These are phyloP conservation scores for Amanita muscaria DNA, from an alignment of 768 basidiomycete genomes.

Conservation along the genomic window DNA sequence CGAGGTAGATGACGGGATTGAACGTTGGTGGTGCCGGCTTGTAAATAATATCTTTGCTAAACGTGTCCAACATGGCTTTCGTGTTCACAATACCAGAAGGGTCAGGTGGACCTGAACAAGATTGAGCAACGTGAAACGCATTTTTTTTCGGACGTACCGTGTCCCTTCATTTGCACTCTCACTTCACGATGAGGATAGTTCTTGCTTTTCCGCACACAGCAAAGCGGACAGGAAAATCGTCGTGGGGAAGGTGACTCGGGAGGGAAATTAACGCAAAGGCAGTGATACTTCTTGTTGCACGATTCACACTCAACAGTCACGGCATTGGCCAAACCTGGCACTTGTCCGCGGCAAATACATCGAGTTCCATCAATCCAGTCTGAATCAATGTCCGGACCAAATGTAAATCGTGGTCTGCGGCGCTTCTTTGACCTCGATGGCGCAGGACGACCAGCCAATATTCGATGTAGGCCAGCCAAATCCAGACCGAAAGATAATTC, in stretches of 20 bases:
- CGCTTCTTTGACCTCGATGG: slow-evolving; percentile 48
- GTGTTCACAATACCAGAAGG: slow-evolving; percentile 53
- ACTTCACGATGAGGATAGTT: slow-evolving; percentile 69
- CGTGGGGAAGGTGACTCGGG: slow-evolving; percentile 26
- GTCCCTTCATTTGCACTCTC: slow-evolving; percentile 50
- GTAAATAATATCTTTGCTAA: slow-evolving; percentile 64
- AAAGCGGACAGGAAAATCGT: slow-evolving; percentile 66
- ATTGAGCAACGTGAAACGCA: too few relatives aligned
- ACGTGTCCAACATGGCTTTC: slow-evolving; percentile 64
- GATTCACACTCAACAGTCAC: slow-evolving; percentile 58
- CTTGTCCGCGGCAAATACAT: slow-evolving; percentile 73
- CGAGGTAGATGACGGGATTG: slow-evolving; percentile 63
- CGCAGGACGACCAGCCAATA: slow-evolving; percentile 59
- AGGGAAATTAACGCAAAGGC: slow-evolving; percentile 68
- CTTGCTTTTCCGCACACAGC: slow-evolving; percentile 66
- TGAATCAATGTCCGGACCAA: slow-evolving; percentile 67
- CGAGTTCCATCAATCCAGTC: slow-evolving; percentile 72
- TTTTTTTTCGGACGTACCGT: too few relatives aligned
- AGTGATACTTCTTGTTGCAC: slow-evolving; percentile 63
- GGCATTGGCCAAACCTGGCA: slow-evolving; percentile 48
- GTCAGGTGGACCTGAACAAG: slow-evolving; percentile 27
- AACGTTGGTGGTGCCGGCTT: slow-evolving; percentile 57
- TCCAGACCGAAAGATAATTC: slow-evolving; percentile 79
- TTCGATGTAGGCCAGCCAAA: slow-evolving; percentile 73
- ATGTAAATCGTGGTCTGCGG: slow-evolving; percentile 50